Conservation (phyloP, 371 early-diverging fungal species). For the Entomophthora muscae region DNA sequence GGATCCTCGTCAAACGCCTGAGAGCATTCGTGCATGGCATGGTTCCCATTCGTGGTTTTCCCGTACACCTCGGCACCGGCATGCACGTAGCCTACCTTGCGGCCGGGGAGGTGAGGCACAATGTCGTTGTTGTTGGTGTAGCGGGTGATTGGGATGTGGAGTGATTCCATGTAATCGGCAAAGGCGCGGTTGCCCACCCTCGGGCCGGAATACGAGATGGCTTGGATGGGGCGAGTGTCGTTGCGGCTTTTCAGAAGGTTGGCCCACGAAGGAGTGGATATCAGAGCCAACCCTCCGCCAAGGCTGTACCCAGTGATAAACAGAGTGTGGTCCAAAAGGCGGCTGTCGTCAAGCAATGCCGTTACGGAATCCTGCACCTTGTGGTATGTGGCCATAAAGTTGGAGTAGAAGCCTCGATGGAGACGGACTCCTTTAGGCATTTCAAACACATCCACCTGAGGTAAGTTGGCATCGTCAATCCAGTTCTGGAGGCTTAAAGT, state of each 20-base stretch:
- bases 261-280: background rate
- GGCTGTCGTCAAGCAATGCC: background rate
- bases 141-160: constrained; percentile 1
- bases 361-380: background rate
- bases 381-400: background rate
- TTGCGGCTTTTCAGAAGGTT: background rate
- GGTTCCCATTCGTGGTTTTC: background rate
- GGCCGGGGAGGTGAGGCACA: background rate
- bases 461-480: background rate
- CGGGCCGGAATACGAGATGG: background rate
- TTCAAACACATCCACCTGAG: background rate
- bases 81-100: constrained; percentile 3
- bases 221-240: background rate
- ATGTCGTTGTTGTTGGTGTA: constrained; percentile 2
- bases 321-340: background rate
- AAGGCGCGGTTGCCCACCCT: background rate
- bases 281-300: background rate
- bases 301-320: too few species aligned
- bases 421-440: background rate
- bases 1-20: constrained; percentile 5
- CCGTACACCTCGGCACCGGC: background rate
- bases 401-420: background rate
- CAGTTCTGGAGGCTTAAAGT: background rate
- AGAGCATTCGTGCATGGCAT: background rate
- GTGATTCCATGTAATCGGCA: background rate